Conservation (phyloP, 2,329 filamentous ascomycete genomes). For the Hymenoscyphus occultus region DNA sequence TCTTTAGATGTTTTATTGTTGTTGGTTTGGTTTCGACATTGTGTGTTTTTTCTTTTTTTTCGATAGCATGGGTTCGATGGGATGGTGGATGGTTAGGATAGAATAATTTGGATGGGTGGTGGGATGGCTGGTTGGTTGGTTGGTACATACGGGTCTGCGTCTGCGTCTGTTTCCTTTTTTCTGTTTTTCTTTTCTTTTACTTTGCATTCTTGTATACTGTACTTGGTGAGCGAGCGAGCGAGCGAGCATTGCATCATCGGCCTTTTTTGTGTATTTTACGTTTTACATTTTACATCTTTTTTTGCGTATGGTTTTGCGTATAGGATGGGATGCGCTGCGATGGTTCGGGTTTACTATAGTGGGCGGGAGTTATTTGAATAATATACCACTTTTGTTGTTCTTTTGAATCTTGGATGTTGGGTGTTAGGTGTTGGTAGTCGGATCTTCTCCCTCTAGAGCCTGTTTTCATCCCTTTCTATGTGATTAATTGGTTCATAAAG, state of each 20-base stretch:
- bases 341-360: not conserved
- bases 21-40: not conserved
- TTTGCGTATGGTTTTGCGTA: not conserved
- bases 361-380: not conserved
- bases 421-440: too few species aligned
- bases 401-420: not conserved
- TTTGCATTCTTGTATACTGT: not conserved
- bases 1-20: conserved; percentile 13
- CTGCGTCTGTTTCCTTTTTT: not conserved
- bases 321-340: not conserved
- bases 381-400: not conserved
- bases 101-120: not conserved
- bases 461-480: too few species aligned
- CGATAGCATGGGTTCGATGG: not conserved
- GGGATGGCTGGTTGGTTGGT: not conserved
- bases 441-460: too few species aligned
- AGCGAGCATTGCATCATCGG: too few species aligned
- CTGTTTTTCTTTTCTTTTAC: not conserved
- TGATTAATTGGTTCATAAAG: too few species aligned
- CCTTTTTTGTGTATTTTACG: too few species aligned
- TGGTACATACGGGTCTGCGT: not conserved
- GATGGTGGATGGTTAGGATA: not conserved
- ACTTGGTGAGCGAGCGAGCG: conserved; percentile 3
- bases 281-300: not conserved
- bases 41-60: not conserved